phyloP scores from a whole-genome alignment of 2,329 filamentous ascomycete species.

The Herpotrichia juniperi region DNA sequence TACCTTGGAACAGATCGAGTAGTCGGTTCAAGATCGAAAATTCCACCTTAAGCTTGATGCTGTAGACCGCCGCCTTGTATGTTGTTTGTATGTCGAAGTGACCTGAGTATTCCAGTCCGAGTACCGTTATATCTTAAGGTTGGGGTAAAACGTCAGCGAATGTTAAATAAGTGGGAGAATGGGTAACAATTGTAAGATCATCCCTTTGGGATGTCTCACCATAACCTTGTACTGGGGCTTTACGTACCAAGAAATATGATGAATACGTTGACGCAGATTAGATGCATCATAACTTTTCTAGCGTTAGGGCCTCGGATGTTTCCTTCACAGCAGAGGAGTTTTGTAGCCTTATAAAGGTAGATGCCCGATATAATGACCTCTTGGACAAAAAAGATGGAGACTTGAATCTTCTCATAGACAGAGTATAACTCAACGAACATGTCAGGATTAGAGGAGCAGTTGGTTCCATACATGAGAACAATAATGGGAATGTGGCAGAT shows the following conservation, averaged over 20 bases:
- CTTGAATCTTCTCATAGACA: constrained; percentile 39
- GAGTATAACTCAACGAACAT: constrained; percentile 35
- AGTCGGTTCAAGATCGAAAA: constrained; percentile 55
- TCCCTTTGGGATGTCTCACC: too few relatives aligned
- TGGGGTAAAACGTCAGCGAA: too few relatives aligned
- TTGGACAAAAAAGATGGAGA: constrained; percentile 43
- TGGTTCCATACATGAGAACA: constrained; percentile 59
- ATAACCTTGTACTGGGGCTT: too few relatives aligned
- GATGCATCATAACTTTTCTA: constrained; percentile 20
- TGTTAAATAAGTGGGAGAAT: too few relatives aligned
- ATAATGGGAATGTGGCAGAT: constrained; percentile 56
- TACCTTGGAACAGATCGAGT: constrained; percentile 17
- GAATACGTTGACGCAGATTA: constrained; percentile 45
- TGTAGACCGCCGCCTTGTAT: constrained; percentile 48
- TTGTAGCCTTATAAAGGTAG: constrained; percentile 14
- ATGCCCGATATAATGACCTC: constrained; percentile 30
- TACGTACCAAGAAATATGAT: constrained; percentile 46
- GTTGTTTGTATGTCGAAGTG: constrained; percentile 46
- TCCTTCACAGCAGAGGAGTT: constrained; percentile 12
- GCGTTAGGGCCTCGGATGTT: constrained; percentile 10
- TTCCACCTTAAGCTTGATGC: constrained; percentile 58
- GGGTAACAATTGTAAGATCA: too few relatives aligned
- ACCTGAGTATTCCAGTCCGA: constrained; percentile 46
- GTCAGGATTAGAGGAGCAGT: constrained; percentile 37
- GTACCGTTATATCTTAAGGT: constrained; percentile 46